Evolutionary conservation across 306 rosid genomes (phyloP).

Genomic region (Quercus aquifolioides): DNA sequence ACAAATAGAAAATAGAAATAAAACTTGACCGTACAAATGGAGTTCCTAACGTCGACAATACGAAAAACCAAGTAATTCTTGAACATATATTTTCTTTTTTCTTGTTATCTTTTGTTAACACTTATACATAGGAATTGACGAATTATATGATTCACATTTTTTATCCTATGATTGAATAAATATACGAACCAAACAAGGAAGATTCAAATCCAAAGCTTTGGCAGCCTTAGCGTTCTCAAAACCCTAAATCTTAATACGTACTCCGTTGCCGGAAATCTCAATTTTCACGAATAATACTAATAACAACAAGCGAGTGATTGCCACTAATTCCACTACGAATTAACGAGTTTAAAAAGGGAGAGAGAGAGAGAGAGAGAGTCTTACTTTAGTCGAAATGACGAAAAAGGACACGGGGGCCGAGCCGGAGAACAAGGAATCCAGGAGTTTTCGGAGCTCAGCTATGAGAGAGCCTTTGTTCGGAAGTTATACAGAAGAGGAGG

Average conservation of each 20-base stretch:
- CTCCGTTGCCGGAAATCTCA: neutral
- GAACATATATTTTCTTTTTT: neutral
- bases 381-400: neutral
- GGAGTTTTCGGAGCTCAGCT: too few species aligned
- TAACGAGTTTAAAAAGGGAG: neutral
- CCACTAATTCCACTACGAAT: neutral
- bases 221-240: neutral
- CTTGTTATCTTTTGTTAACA: neutral
- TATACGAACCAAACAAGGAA: neutral
- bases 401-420: neutral
- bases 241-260: neutral
- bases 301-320: neutral
- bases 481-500: too few species aligned
- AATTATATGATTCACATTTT: neutral
- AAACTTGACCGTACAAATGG: neutral
- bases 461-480: too few species aligned
- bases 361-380: neutral
- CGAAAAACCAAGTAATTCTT: neutral
- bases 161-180: neutral
- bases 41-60: neutral
- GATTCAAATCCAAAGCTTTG: neutral
- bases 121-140: neutral
- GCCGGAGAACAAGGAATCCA: too few species aligned
- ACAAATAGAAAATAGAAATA: too few species aligned
- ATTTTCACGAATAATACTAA: too few species aligned